Evolutionary conservation across 2,329 filamentous ascomycete genomes (phyloP), one percentile per base, ranked within the genome.

Genomic region (Diaporthe longicolla): DNA sequence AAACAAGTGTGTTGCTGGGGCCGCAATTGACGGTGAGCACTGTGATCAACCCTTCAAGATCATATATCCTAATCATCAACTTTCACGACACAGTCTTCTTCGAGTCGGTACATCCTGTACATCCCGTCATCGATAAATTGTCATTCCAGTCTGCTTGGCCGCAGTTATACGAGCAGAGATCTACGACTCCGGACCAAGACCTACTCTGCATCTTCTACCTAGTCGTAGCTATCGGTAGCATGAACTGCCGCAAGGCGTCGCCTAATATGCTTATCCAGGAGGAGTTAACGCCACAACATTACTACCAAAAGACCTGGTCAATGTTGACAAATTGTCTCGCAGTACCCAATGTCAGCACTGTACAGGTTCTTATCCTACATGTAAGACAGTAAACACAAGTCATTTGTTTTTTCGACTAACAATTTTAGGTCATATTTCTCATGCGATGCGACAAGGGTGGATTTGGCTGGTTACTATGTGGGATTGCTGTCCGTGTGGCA

Each of bases 241-340:
- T 43, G 1, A 63, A 48, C 24, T 32, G 29, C 5, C 29, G 29
- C 29, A 32, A 32, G 29, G 29, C 29, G 29, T 32, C 29, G 7
- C 29, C 29, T 32, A 7, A 32, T 32, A 32, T 32, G 29, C 29
- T 32, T 6, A 32, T 32, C 29, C 29, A 32, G 29, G 29, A 32
- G 29, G 29, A 7, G 29, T 32, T 32, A 7, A 32, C 29, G 29
- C 29, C 29, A 32, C 29, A 32, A 6, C 29, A 32, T 32, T 32
- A 7, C 40, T 48, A 63, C 17, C 15, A 48, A 1, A 63, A 21
- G 10, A 48, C 40, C 17, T 63, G 59, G 59, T 24, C 40, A 24
- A 63, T n/a, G 24, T 26, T 63, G 59, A 40, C 45, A 6, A 26
- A 63, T 29, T 63, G 59, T n/a, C 59, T 63, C n/a, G 24, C 40